phyloP scores from a whole-genome alignment of 805 yeast species.

The Wickerhamomyces mucosus region DNA sequence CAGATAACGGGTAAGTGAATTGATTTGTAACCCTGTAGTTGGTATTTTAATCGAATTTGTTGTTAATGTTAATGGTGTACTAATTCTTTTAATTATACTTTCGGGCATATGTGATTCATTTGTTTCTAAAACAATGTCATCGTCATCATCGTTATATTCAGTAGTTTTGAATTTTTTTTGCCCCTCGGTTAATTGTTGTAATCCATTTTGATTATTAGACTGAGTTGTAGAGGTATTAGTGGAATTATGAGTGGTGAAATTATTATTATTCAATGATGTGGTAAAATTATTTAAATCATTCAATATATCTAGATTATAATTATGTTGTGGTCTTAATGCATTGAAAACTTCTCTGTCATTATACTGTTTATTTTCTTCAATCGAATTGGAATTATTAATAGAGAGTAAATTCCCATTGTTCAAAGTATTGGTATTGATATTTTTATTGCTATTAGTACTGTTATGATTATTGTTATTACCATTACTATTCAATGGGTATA shows the following conservation, averaged over 20 bases:
- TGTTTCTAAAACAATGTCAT: conserved; percentile 13
- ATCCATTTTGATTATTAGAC: no score
- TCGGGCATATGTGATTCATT: conserved; percentile 37
- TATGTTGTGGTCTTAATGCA: conserved; percentile 14
- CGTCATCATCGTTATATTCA: conserved; percentile 3
- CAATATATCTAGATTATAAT: background rate
- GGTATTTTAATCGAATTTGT: conserved; percentile 57
- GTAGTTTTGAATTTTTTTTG: background rate
- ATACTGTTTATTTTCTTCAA: background rate
- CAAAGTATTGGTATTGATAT: no score
- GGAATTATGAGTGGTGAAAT: no score
- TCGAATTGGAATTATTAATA: no score
- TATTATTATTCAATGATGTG: background rate
- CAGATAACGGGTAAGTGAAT: conserved; percentile 63
- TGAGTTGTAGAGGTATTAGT: no score
- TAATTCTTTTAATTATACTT: conserved; percentile 32
- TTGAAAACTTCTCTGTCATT: conserved; percentile 20
- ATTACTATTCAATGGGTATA: conserved; percentile 22
- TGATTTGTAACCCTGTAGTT: conserved; percentile 49
- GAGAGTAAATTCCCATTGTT: no score
- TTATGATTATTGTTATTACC: no score
- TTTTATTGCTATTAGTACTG: no score
- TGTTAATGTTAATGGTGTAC: conserved; percentile 35
- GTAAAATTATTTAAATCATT: background rate
- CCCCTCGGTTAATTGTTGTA: no score